phyloP scores from a whole-genome alignment of 257 asterid genomes.

The Solanum chiquidenum region DNA sequence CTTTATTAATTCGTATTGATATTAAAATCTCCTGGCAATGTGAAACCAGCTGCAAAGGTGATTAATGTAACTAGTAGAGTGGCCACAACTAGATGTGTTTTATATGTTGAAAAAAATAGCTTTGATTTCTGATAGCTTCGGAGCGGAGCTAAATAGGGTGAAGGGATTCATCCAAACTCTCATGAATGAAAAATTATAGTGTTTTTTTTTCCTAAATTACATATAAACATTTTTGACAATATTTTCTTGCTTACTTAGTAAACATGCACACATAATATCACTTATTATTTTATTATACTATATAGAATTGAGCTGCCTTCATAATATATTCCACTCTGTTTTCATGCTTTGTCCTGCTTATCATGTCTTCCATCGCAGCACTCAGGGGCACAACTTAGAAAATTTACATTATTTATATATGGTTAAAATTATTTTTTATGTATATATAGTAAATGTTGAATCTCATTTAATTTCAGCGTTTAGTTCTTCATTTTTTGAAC shows the following conservation, averaged over 20 bases:
- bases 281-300: too few relatives aligned
- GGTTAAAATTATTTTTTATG: not conserved
- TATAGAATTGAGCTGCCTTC: too few relatives aligned
- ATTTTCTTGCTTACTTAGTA: too few relatives aligned
- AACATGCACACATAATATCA: too few relatives aligned
- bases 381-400: not conserved
- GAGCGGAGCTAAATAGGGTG: not conserved
- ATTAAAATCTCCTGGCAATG: not conserved
- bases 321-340: too few relatives aligned
- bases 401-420: too few relatives aligned
- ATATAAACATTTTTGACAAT: too few relatives aligned
- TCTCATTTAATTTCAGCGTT: rapidly evolving
- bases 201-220: too few relatives aligned
- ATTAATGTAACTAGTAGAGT: not conserved
- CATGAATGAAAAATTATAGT: not conserved
- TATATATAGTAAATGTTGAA: too few relatives aligned
- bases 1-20: not conserved
- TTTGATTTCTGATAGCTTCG: not conserved
- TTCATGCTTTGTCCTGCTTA: too few relatives aligned
- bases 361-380: not conserved
- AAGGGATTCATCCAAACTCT: too few relatives aligned
- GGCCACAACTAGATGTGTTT: not conserved
- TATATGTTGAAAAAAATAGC: not conserved
- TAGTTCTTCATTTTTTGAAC: too few relatives aligned
- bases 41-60: not conserved